Percentiles rank a stretch among this genome's conserved stretches.
Evolutionary conservation across 257 asterid species (phyloP).

Genomic region (Mentha longifolia): DNA sequence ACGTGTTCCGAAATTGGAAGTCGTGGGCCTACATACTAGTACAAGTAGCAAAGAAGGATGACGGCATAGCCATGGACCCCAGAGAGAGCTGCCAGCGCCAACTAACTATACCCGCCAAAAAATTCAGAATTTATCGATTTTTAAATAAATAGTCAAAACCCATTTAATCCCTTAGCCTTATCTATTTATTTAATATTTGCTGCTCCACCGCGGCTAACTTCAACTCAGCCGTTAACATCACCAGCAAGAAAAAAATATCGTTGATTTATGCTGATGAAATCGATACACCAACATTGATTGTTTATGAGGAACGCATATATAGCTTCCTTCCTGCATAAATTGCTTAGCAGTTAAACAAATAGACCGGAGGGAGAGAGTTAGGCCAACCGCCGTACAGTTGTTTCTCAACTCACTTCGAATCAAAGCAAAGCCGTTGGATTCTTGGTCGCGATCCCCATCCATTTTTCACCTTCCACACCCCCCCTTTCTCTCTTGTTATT

Average conservation of each 20-base stretch:
- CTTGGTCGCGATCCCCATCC: conserved; percentile 72
- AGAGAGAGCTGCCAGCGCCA: background rate
- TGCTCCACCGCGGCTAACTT: too few species aligned
- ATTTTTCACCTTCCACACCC: conserved; percentile 48
- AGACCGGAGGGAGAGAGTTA: conserved; percentile 40
- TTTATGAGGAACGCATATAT: conserved; percentile 33
- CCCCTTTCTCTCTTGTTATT: conserved; percentile 38
- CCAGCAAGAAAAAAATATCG: background rate
- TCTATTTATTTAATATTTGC: conserved; percentile 3
- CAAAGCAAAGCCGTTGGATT: conserved; percentile 70
- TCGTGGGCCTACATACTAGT: background rate
- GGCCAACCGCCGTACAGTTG: conserved; percentile 64
- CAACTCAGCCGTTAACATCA: conserved; percentile 47
- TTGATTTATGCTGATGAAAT: background rate
- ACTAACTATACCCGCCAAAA: conserved; percentile 55
- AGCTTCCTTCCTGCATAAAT: conserved; percentile 40
- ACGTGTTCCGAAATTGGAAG: background rate
- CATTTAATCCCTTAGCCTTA: background rate
- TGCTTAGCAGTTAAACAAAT: conserved; percentile 63
- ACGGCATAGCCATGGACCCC: too few species aligned
- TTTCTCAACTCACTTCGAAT: conserved; percentile 52
- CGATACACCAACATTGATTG: background rate
- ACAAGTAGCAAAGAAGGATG: too few species aligned
- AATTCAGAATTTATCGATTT: conserved; percentile 30
- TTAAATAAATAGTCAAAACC: conserved; percentile 21